Conservation (phyloP, 805 yeast species). For the Kodamaea kakaduensis region DNA sequence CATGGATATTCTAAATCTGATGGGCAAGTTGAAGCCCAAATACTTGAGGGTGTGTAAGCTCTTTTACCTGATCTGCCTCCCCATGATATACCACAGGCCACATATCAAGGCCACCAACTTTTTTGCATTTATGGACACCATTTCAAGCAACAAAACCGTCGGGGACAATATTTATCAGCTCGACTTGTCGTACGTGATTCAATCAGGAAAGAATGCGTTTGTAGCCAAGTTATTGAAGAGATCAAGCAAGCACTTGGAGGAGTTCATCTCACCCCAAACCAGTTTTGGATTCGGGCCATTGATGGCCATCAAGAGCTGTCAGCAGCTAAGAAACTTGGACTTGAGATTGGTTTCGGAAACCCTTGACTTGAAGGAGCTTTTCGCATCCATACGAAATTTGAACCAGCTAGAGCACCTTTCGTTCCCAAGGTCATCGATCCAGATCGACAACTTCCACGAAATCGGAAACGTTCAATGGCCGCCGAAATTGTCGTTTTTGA, state of each 20-base stretch:
- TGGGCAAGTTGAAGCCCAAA: slow-evolving; percentile 39
- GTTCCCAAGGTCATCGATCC: slow-evolving; percentile 84
- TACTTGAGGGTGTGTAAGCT: slow-evolving; percentile 57
- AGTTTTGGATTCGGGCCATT: slow-evolving; percentile 91
- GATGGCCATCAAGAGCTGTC: slow-evolving; percentile 73
- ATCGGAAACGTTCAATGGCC: slow-evolving; percentile 70
- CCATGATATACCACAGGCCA: slow-evolving; percentile 64
- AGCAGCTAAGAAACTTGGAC: slow-evolving; percentile 60
- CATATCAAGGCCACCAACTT: slow-evolving; percentile 64
- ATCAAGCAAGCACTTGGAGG: slow-evolving; percentile 59
- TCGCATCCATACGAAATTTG: slow-evolving; percentile 64
- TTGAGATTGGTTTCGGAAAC: slow-evolving; percentile 86
- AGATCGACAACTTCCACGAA: slow-evolving; percentile 44
- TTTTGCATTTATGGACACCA: slow-evolving; percentile 63
- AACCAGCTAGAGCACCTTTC: slow-evolving; percentile 66
- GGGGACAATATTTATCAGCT: slow-evolving; percentile 62
- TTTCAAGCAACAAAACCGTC: slow-evolving; percentile 46
- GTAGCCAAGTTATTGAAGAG: slow-evolving; percentile 80
- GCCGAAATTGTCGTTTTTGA: slow-evolving; percentile 59
- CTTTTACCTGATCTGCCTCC: slow-evolving; percentile 60
- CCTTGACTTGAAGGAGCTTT: slow-evolving; percentile 75
- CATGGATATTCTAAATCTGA: slow-evolving; percentile 25
- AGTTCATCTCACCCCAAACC: slow-evolving; percentile 88
- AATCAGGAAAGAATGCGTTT: slow-evolving; percentile 86
- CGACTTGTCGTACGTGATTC: slow-evolving; percentile 77